A percentile compares a stretch with the other conserved stretches of the same genome.
Conservation (phyloP, 768 basidiomycete species). For the Leucosporidium yakuticum region DNA sequence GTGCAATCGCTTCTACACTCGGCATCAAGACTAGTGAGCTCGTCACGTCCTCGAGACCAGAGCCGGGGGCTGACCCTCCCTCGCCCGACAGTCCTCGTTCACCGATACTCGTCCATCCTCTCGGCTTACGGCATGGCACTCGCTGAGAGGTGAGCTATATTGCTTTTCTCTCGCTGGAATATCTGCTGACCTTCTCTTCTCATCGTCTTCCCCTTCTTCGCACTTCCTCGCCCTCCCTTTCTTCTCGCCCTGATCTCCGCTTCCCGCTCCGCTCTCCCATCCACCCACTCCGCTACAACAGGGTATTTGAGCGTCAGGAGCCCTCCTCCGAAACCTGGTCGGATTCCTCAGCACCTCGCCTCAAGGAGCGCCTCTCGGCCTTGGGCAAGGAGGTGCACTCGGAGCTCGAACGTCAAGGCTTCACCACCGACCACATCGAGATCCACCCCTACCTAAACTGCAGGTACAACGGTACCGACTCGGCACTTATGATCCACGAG, state of each 20-base stretch:
- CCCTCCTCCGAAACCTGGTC: conserved; percentile 1
- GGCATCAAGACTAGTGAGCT: conserved; percentile 64
- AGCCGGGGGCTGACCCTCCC: too few species aligned
- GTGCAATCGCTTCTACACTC: conserved; percentile 78
- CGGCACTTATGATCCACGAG: conserved; percentile 71
- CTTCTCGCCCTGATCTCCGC: background rate
- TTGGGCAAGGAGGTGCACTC: conserved; percentile 57
- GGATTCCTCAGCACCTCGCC: background rate
- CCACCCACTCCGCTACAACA: too few species aligned
- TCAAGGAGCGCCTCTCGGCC: conserved; percentile 63
- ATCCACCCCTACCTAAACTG: conserved; percentile 57
- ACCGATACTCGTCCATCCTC: conserved; percentile 84
- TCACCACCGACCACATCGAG: conserved; percentile 61
- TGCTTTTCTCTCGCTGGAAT: background rate
- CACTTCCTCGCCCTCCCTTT: too few species aligned
- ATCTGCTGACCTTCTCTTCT: background rate
- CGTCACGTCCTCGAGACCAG: too few species aligned
- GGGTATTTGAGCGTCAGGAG: conserved; percentile 2
- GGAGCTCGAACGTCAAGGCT: conserved; percentile 72
- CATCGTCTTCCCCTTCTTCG: background rate
- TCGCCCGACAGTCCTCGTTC: conserved; percentile 60
- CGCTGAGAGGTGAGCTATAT: background rate
- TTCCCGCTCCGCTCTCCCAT: too few species aligned
- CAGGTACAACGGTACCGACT: conserved; percentile 79
- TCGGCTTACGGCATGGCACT: conserved; percentile 85